Percentiles rank a stretch among this genome's conserved stretches.
Conservation (phyloP, 768 basidiomycete genomes). For the Amanita inopinata region DNA sequence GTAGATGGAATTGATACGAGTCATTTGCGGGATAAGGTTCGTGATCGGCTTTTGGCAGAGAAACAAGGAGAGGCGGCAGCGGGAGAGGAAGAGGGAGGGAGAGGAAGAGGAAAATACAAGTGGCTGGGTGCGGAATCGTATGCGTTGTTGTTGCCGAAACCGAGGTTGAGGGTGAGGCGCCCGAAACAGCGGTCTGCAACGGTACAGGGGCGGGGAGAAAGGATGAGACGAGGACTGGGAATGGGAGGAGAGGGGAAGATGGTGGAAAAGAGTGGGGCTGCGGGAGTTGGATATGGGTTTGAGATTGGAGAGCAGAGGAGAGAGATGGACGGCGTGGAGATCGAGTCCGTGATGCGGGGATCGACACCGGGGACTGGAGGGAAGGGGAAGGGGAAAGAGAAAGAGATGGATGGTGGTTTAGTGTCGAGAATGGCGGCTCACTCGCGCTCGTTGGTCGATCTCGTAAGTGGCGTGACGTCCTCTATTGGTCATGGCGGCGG, state of each 20-base stretch:
- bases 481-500: neutral
- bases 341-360: too few species aligned
- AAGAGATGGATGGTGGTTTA: constrained; percentile 4
- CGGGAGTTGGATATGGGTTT: neutral
- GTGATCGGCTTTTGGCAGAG: neutral
- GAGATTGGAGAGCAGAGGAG: too few species aligned
- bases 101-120: constrained; percentile 33
- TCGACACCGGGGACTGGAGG: neutral
- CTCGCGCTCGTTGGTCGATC: constrained; percentile 35
- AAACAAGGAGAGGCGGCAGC: neutral
- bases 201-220: constrained; percentile 5
- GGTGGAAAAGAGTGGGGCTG: neutral
- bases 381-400: neutral
- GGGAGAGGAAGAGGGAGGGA: neutral
- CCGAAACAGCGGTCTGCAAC: neutral
- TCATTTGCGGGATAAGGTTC: neutral
- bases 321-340: too few species aligned
- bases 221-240: too few species aligned
- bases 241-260: neutral
- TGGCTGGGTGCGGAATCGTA: constrained; percentile 72
- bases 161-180: constrained; percentile 44
- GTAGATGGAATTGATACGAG: constrained; percentile 1
- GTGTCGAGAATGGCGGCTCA: constrained; percentile 41
- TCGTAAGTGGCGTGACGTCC: constrained; percentile 1
- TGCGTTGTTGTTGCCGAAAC: constrained; percentile 70